Base-by-base conservation (phyloP, 345 rosid genomes). In the Excoecaria cochinchinensis region DNA sequence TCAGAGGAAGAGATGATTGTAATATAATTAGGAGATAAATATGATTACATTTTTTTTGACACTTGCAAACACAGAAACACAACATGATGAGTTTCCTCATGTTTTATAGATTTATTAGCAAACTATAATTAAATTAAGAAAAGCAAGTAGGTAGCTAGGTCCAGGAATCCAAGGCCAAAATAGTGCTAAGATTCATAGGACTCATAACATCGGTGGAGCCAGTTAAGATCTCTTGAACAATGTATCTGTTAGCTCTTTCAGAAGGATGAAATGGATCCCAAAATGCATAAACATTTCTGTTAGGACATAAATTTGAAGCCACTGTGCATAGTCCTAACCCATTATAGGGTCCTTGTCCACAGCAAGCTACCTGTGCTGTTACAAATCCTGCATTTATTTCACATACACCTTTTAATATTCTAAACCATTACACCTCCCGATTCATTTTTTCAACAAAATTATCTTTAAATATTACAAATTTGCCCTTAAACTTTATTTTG, bases 151-250 rank as follows among this genome's bases (percentile, higher is more conserved):
- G 31, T 31, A 31, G 31, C 24, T 67, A 75, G 72, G 60, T 72
- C 74, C 70, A 69, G 40, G 85, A 71, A 72, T 87, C 93, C 79
- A 91, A 60, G 74, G 86, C 88, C 74, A 71, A 15, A 21, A 77
- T 71, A 65, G 80, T 77, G 47, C 64, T 38, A 14, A 77, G 75
- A 64, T 77, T 77, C 80, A 77, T 71, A 19, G 75, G 80, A 16
- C 8, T 9, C 75, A 71, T 77, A 21, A 52, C 62, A 5, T 56
- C 47, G 0, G 65, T 46, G 46, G 70, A 25, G 56, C 80, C 80
- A 5, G 8, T 22, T 10, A 77, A 5, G 6, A 77, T 62, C 55
- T 64, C 66, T 46, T 22, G 65, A n/a, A 2, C 51, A 56, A 77
- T 77, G 8, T 62, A 39, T 1, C 71, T 13, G 57, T 77, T 77